Evolutionary conservation across 257 asterid genomes (phyloP), one percentile per base, ranked within the genome.

Genomic region (Nicotiana tabacum): DNA sequence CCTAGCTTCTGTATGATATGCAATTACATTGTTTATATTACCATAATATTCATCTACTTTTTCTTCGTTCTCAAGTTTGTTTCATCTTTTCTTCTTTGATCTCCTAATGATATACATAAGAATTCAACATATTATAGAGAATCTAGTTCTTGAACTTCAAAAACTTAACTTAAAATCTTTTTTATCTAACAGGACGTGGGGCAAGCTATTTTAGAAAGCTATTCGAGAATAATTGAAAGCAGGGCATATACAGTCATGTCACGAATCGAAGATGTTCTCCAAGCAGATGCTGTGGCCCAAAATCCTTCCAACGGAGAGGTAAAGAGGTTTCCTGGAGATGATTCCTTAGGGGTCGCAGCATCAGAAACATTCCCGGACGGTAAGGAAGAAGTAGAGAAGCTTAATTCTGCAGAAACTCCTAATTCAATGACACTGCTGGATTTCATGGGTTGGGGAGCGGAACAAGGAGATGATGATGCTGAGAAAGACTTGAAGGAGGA

Each of bases 131-230:
- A 11, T 53, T 3, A 53, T 65, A 61, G 29, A 80, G 56, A 29
- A 46, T 35, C 74, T 62, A 33, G 74, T 57, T 66, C 57, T 46
- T 35, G 18, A 29, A 56, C 80, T 12, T 46, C 61, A 27, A 27
- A 51, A 32, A 17, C 24, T 57, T 17, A 43, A 15, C 35, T 5
- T 24, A 27, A 17, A 3, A 53, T 27, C 83, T 82, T 66, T 69
- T 83, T 80, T 62, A 60, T 82, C 33, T 69, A 56, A 21, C 83
- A 95, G 98, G 98, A 95, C 74, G 94, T 95, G 78, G 98, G 98
- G 77, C 98, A 91, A 0, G 96, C 98, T n/a, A 85, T 95, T 81
- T 87, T 93, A 51, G 98, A 95, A 83, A 95, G 98, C 93, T 95
- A 95, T 84, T 95, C 98, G 32, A 89, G 98, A 88, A 92, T 92